Evolutionary conservation across 2,329 filamentous ascomycete genomes (phyloP).

Genomic region (Aspergillus spinulosporus): DNA sequence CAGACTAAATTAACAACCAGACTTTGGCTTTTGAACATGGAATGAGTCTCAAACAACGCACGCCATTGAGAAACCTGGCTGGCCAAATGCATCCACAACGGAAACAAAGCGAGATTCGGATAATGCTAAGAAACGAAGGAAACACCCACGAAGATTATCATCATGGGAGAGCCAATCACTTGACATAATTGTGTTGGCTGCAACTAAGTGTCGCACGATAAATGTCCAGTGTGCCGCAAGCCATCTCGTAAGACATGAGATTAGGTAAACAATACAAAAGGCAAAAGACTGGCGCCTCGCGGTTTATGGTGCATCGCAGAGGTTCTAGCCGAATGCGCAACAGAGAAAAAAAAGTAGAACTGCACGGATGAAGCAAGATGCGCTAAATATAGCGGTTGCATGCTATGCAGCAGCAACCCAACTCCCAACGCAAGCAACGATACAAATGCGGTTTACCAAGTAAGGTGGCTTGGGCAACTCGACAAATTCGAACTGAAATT

Average conservation of each 20-base stretch:
- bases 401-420: not conserved
- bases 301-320: conserved; percentile 42
- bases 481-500: not conserved
- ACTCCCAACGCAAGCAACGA: not conserved
- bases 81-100: conserved; percentile 2
- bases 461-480: not conserved
- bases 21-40: conserved; percentile 10
- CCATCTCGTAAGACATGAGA: conserved; percentile 8
- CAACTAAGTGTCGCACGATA: not conserved
- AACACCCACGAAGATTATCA: conserved; percentile 20
- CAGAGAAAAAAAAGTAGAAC: not conserved
- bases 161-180: not conserved
- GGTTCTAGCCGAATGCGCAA: conserved; percentile 17
- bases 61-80: conserved; percentile 1
- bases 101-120: not conserved
- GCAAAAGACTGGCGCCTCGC: conserved; percentile 23
- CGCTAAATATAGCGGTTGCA: not conserved
- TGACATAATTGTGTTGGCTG: conserved; percentile 4
- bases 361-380: not conserved
- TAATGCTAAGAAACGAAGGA: conserved; percentile 4
- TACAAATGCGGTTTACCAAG: not conserved
- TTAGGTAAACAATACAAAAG: conserved; percentile 14
- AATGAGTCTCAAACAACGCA: conserved; percentile 5
- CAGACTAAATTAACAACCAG: conserved; percentile 9
- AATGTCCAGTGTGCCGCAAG: not conserved